Base-by-base conservation (phyloP, 2,329 filamentous ascomycete species). In the Nemania abortiva region DNA sequence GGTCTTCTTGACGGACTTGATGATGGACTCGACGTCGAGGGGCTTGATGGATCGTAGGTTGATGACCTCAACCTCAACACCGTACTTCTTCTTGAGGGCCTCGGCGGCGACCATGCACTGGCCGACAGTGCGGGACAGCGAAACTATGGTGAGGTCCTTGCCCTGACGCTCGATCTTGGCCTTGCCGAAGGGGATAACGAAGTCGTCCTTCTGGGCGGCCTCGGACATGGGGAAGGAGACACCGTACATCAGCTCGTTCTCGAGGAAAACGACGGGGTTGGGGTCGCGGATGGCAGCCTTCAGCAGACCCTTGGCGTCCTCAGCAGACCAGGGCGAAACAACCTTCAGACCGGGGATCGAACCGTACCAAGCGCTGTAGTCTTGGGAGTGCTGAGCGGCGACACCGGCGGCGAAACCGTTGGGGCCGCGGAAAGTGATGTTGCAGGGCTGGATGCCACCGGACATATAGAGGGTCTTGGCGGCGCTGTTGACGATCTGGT, bases 401-500 rank as follows among this genome's bases (percentile, higher is more conserved):
- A 99, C 96, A 88, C 96, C 96, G 70, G 95, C 81, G 71, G 96
- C 96, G 83, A 99, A 99, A 79, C 96, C 96, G 85, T 99, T 99
- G 84, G 96, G 96, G 63, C 96, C 96, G 81, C 96, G 95, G 92
- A 99, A 99, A 77, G 96, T 98, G 84, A 99, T 95, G 87, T 98
- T 98, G 87, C 96, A 99, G 78, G 96, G 96, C 85, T 99, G 96
- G 83, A 98, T 98, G 83, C 96, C 96, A 78, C 96, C 96, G 73
- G 96, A 98, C 96, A 99, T 99, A 88, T 99, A 99, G 80, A 99
- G 95, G 66, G 96, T 99, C 89, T 99, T 99, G 80, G 94, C 96
- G 77, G 88, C 96, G 58, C 95, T 98, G 90, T 99, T 99, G 90
- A 99, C 95, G 81, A 99, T 93, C 83, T 99, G 96, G 83, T 99